These are phyloP conservation scores for Phytophthora quininea DNA, from an alignment of 352 stramenopile species.

Conservation along the genomic window DNA sequence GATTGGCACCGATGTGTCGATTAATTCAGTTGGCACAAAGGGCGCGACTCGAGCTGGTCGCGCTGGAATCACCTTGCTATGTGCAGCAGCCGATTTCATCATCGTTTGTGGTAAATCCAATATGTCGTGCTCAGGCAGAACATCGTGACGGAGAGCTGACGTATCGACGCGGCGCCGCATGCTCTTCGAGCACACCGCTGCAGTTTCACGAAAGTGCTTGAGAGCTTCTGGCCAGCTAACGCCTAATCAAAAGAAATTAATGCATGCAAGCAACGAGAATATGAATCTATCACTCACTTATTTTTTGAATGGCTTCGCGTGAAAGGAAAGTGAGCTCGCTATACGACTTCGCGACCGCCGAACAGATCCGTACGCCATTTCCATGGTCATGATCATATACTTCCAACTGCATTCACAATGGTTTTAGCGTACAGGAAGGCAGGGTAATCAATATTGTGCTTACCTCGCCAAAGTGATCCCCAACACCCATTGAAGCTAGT, in stretches of 20 bases:
- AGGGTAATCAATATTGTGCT: not conserved
- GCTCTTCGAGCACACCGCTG: conserved; percentile 43
- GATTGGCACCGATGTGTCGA: conserved; percentile 18
- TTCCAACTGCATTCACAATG: conserved; percentile 51
- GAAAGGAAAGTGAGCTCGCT: conserved; percentile 85
- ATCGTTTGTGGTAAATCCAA: conserved; percentile 34
- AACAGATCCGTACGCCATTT: conserved; percentile 86
- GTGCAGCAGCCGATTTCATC: conserved; percentile 40
- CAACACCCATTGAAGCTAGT: conserved; percentile 48
- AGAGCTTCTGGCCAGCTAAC: conserved; percentile 75
- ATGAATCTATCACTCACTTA: conserved; percentile 47
- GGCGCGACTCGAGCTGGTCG: conserved; percentile 21
- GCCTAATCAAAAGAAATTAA: conserved; percentile 33
- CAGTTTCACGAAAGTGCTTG: conserved; percentile 63
- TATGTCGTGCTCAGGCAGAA: conserved; percentile 14
- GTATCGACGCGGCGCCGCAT: conserved; percentile 46
- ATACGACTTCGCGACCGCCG: conserved; percentile 77
- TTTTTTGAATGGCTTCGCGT: conserved; percentile 70
- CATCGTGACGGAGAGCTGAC: conserved; percentile 18
- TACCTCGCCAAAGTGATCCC: conserved; percentile 87
- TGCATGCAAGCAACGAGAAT: not conserved
- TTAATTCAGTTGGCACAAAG: conserved; percentile 20
- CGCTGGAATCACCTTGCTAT: conserved; percentile 18
- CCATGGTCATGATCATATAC: conserved; percentile 81
- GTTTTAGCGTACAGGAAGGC: not conserved